Evolutionary conservation across 2,329 filamentous ascomycete genomes (phyloP).

Genomic region (Emmonsiellopsis sp.): DNA sequence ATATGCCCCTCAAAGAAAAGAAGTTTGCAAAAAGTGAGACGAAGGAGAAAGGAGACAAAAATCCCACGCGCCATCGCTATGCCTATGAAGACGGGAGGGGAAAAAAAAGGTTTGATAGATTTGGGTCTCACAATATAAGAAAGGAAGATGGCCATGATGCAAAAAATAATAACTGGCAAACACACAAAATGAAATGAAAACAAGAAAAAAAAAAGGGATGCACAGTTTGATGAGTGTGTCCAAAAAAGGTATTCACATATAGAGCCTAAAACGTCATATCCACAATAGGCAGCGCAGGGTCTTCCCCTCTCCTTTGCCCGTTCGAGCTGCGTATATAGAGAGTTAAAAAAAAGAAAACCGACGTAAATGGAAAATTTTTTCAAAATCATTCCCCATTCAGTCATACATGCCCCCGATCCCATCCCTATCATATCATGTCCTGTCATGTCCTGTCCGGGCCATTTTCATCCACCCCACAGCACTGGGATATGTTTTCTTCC

Average conservation of each 20-base stretch:
- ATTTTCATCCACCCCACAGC: no score
- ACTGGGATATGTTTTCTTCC: no score
- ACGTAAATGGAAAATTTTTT: no score
- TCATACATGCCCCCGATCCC: no score
- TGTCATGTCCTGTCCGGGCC: no score
- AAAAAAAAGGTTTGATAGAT: neutral
- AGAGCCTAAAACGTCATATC: neutral
- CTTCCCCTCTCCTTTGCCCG: no score
- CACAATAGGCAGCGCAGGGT: no score
- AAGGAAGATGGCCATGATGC: neutral
- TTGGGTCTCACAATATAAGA: neutral
- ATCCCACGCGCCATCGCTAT: slow-evolving; percentile 6
- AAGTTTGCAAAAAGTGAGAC: neutral
- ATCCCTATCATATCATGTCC: no score
- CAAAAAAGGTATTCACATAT: neutral
- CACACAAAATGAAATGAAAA: neutral
- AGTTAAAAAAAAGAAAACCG: no score
- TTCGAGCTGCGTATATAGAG: no score
- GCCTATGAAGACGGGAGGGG: neutral
- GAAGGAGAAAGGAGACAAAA: neutral
- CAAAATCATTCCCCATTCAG: no score
- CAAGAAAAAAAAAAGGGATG: neutral
- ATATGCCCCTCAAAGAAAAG: neutral
- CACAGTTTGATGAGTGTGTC: neutral
- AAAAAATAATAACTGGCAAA: neutral